Base-by-base conservation (phyloP, 2,329 filamentous ascomycete species). In the Alternaria burnsii region DNA sequence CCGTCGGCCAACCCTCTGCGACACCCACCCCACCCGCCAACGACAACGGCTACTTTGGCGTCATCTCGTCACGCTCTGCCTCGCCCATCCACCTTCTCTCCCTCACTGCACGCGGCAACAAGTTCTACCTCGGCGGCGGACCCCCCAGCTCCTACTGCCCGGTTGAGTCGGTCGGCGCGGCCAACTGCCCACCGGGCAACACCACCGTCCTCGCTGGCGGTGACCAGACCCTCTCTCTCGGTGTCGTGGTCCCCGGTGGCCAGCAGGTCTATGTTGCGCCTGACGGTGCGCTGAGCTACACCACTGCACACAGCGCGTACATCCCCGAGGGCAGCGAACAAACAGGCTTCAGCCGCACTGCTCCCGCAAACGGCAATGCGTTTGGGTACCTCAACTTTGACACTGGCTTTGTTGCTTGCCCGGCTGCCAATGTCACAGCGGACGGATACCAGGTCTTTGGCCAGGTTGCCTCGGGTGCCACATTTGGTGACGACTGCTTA, bases 191-290 rank as follows among this genome's bases (percentile, higher is more conserved):
- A 16, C 68, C 80, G 0, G 84, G 83, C 18, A 83, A 81, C 58
- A 63, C 72, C 26, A 86, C 85, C 8, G 80, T 82, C 9, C 76
- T 86, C 48, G 70, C 76, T 36, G 77, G 80, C 30, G 76, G 79
- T 44, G 54, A 73, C 30, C 40, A 42, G 1, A 71, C 63, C 11
- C 71, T 77, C 5, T 57, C 60, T n/a, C 48, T 86, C 70, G 76
- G 79, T 34, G 83, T 86, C 32, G 71, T 82, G 30, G 88, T 89
- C 5, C 87, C 88, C 5, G 88, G 88, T 28, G 88, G 89, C 26
- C 88, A 91, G 69, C 77, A 82, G 58, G 75, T 89, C 67, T 91
- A 87, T 74, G 81, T 90, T 58, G 79, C 77, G 3, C 79, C 83
- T 4, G 75, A 81, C 26, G 89, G 88, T 6, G 78, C 82, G 10